phyloP scores from a whole-genome alignment of 257 asterid species.

The Jacaranda copaia region DNA sequence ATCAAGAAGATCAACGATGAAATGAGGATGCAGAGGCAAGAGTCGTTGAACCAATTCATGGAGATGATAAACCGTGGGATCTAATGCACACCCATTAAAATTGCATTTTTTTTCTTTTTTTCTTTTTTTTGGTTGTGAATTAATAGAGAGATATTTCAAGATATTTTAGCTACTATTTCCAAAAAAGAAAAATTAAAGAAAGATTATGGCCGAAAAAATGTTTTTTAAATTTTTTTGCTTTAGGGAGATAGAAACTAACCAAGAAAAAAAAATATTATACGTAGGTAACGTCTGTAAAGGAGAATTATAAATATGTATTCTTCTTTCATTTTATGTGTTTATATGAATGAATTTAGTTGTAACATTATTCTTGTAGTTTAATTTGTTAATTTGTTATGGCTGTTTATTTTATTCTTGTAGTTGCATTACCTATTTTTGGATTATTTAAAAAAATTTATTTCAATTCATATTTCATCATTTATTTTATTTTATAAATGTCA shows the following conservation, averaged over 20 bases:
- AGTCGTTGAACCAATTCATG: constrained; percentile 60
- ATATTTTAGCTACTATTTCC: neutral
- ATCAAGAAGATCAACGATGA: constrained; percentile 68
- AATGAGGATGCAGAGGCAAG: constrained; percentile 76
- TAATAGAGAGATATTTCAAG: neutral
- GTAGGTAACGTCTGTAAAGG: constrained; percentile 38
- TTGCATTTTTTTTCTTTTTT: too few relatives aligned
- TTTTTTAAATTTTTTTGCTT: neutral
- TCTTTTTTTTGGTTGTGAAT: constrained; percentile 6
- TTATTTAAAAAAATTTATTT: too few relatives aligned
- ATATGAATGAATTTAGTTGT: constrained; percentile 10
- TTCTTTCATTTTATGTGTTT: constrained; percentile 5
- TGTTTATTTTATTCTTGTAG: too few relatives aligned
- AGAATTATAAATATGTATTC: neutral
- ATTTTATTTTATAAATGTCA: too few relatives aligned
- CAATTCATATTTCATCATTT: too few relatives aligned
- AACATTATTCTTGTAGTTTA: neutral
- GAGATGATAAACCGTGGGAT: constrained; percentile 65
- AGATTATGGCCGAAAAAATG: neutral
- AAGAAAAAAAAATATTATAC: neutral
- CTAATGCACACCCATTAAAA: neutral
- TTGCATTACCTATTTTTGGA: too few relatives aligned
- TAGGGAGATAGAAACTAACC: constrained; percentile 26
- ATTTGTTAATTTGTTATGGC: too few relatives aligned
- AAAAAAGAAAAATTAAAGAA: neutral